phyloP scores from a whole-genome alignment of 345 rosid genomes.

The Streptanthus diversifolius region DNA sequence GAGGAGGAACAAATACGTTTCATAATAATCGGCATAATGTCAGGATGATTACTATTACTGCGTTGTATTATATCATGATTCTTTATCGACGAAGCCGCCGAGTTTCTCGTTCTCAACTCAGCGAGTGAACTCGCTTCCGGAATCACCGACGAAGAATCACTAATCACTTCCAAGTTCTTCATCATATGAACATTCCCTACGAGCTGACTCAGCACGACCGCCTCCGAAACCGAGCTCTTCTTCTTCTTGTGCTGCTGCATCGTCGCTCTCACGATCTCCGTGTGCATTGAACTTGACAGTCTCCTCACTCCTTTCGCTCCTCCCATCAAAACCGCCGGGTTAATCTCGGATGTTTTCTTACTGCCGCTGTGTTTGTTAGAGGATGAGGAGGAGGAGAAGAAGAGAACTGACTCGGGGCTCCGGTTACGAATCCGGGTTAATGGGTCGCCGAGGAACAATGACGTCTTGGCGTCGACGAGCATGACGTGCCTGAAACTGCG shows the following conservation, averaged over 20 bases:
- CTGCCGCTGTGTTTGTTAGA: slow-evolving; percentile 32
- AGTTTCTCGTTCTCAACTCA: slow-evolving; percentile 32
- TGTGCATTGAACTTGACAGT: slow-evolving; percentile 58
- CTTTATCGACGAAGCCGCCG: slow-evolving; percentile 23
- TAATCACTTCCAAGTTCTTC: slow-evolving; percentile 48
- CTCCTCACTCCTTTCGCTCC: slow-evolving; percentile 72
- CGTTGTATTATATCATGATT: slow-evolving; percentile 37
- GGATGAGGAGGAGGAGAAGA: slow-evolving; percentile 33
- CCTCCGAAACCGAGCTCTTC: slow-evolving; percentile 49
- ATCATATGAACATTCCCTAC: slow-evolving; percentile 43
- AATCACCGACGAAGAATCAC: slow-evolving; percentile 37
- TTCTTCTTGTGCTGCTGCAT: slow-evolving; percentile 62
- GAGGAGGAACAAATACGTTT: slow-evolving; percentile 56
- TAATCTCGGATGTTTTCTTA: slow-evolving; percentile 43
- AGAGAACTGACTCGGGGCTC: slow-evolving; percentile 59
- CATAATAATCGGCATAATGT: slow-evolving; percentile 41
- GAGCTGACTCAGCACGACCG: slow-evolving; percentile 63
- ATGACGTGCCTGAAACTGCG: slow-evolving; percentile 72
- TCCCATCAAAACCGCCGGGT: slow-evolving; percentile 64
- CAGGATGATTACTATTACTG: slow-evolving; percentile 36
- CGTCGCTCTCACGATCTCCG: slow-evolving; percentile 62
- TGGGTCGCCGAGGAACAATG: slow-evolving; percentile 65
- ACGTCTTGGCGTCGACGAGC: slow-evolving; percentile 53
- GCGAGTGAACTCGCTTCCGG: slow-evolving; percentile 50
- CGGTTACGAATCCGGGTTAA: slow-evolving; percentile 53